A percentile compares a stretch with the other conserved stretches of the same genome.
Evolutionary conservation across 176 grass and related monocot genomes (phyloP).

Genomic region (Aegilops umbellulata): DNA sequence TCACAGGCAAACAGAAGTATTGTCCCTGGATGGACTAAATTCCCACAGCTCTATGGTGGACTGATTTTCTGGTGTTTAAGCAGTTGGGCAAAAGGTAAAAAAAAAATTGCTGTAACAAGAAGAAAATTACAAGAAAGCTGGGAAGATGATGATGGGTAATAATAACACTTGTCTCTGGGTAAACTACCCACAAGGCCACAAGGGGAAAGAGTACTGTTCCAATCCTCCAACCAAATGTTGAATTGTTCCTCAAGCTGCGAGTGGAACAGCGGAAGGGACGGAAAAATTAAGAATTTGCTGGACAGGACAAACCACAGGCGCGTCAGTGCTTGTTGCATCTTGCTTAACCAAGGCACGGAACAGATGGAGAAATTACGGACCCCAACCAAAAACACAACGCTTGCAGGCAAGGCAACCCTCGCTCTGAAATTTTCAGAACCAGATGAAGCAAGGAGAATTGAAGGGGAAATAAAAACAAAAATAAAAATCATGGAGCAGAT

Average conservation of each 20-base stretch:
- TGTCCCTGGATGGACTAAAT: not conserved
- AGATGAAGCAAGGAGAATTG: not conserved
- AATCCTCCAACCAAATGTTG: not conserved
- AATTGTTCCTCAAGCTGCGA: not conserved
- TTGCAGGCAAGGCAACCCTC: not conserved
- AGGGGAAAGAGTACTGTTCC: not conserved
- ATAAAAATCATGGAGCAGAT: slow-evolving; percentile 15
- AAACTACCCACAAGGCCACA: not conserved
- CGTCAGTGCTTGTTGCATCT: not conserved
- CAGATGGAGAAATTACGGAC: not conserved
- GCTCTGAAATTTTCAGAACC: not conserved
- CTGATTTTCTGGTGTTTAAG: not conserved
- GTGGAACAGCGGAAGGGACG: not conserved
- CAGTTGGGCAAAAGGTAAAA: not conserved
- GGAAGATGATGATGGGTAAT: slow-evolving; percentile 22
- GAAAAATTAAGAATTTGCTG: not conserved
- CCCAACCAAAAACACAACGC: not conserved
- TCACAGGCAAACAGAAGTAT: not conserved
- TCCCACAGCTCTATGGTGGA: not conserved
- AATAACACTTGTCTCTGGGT: slow-evolving; percentile 27
- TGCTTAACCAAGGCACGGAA: not conserved
- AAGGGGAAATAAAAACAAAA: not conserved
- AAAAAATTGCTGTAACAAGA: not conserved
- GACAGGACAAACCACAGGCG: not conserved
- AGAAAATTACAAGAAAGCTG: slow-evolving; percentile 28